Base-by-base conservation (phyloP, 345 rosid genomes). In the Lagerstroemia speciosa region DNA sequence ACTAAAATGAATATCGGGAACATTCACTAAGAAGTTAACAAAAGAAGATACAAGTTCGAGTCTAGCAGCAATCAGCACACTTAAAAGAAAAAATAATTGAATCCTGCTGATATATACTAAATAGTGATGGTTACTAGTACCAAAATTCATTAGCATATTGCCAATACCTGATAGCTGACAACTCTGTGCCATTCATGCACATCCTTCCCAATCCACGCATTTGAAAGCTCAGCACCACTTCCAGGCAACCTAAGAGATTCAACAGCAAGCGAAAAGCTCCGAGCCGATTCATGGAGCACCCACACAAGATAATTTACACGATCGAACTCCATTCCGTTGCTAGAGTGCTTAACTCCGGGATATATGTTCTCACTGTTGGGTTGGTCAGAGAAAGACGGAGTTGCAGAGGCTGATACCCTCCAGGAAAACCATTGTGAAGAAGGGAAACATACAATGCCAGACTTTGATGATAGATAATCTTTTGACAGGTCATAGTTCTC, bases 151-250 rank as follows among this genome's bases (percentile, higher is more conserved):
- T 20, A 26, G 63, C 61, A 74, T 58, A 58, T 36, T 65, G 55
- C 65, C 33, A 60, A 19, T 75, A 87, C 93, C 79, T 73, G 81
- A 75, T 83, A 77, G 57, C 89, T 73, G 43, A 84, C 76, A 29
- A 81, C 72, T 75, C 73, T 86, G 74, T 85, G 89, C 90, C 90
- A 88, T 69, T 65, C 78, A 75, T 83, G 84, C 67, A 86, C 85
- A 74, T 88, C 90, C 75, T 81, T 84, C 74, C 93, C 93, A 14
- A 83, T 79, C 90, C 90, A 88, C 29, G 89, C 90, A 85, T 78
- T 81, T 53, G 86, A 83, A 76, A 88, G 83, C 76, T 76, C 78
- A 15, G 83, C 66, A 64, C 78, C 57, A 43, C 78, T 84, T 74
- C 85, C 85, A 50, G 73, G 64, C 74, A 81, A 68, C 64, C 68